Conservation (phyloP, 2,329 filamentous ascomycete species). For the Colletotrichum sp. region DNA sequence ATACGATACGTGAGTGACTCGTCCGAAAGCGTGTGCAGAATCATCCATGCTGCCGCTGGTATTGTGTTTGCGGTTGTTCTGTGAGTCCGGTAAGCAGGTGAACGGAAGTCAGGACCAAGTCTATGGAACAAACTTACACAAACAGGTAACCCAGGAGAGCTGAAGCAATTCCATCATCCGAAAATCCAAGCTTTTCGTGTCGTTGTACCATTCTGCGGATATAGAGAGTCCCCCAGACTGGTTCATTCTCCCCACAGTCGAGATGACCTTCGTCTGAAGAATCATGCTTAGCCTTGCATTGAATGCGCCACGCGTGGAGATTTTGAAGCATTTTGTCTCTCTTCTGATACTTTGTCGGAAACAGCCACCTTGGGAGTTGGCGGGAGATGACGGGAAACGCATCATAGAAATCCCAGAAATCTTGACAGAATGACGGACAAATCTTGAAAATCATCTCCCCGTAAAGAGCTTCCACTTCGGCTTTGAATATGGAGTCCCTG, state of each 20-base stretch:
- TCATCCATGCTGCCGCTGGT: constrained; percentile 8
- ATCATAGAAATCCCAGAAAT: constrained; percentile 13
- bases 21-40: background rate
- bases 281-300: background rate
- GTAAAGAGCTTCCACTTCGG: constrained; percentile 8
- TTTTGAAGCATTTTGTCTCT: background rate
- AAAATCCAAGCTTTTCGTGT: constrained; percentile 7
- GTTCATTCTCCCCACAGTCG: background rate
- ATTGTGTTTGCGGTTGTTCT: constrained; percentile 12
- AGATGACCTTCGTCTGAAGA: background rate
- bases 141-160: constrained; percentile 12
- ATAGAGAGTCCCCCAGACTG: constrained; percentile 8
- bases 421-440: background rate
- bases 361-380: constrained; percentile 1
- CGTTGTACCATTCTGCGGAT: constrained; percentile 10
- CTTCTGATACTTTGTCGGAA: background rate
- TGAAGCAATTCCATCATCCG: background rate
- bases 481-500: background rate
- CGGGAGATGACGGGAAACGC: constrained; percentile 9
- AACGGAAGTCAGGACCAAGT: background rate
- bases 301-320: background rate
- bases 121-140: constrained; percentile 1
- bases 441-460: background rate
- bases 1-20: background rate
- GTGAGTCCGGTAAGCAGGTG: background rate